phyloP scores from a whole-genome alignment of 768 basidiomycete species.

The Russula abietina region DNA sequence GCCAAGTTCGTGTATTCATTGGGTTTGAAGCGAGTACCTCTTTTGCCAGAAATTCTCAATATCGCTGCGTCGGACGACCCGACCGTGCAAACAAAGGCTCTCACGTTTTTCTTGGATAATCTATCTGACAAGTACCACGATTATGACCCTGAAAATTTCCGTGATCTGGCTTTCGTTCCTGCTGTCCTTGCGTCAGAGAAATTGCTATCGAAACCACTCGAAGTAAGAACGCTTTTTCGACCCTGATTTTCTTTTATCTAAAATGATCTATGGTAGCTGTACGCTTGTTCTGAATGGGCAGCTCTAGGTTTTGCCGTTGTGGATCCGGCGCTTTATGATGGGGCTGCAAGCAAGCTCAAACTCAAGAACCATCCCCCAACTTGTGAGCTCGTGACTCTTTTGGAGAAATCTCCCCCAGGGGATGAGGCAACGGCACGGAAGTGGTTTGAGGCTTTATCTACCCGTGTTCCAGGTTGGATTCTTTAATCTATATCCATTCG shows the following conservation, averaged over 20 bases:
- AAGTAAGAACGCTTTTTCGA: slow-evolving; percentile 41
- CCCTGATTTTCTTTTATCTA: not conserved
- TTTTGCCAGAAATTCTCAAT: slow-evolving; percentile 55
- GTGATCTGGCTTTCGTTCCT: slow-evolving; percentile 71
- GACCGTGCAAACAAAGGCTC: slow-evolving; percentile 49
- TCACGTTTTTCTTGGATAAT: slow-evolving; percentile 82
- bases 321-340: slow-evolving; percentile 44
- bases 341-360: slow-evolving; percentile 57
- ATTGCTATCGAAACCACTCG: slow-evolving; percentile 55
- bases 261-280: slow-evolving; percentile 49
- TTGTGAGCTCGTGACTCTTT: slow-evolving; percentile 48
- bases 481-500: not conserved
- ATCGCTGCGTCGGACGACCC: slow-evolving; percentile 58
- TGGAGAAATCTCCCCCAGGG: slow-evolving; percentile 55
- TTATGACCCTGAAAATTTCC: slow-evolving; percentile 52
- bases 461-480: slow-evolving; percentile 51
- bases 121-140: slow-evolving; percentile 51
- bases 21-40: slow-evolving; percentile 64
- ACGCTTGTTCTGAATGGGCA: slow-evolving; percentile 59
- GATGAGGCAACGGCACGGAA: slow-evolving; percentile 47
- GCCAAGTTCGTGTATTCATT: slow-evolving; percentile 76
- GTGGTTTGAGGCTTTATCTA: slow-evolving; percentile 66
- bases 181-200: slow-evolving; percentile 48
- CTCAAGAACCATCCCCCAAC: slow-evolving; percentile 66
- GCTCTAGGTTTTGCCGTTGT: slow-evolving; percentile 72